Conservation (phyloP, 176 grass and related monocot species). For the Aegilops tauschii region DNA sequence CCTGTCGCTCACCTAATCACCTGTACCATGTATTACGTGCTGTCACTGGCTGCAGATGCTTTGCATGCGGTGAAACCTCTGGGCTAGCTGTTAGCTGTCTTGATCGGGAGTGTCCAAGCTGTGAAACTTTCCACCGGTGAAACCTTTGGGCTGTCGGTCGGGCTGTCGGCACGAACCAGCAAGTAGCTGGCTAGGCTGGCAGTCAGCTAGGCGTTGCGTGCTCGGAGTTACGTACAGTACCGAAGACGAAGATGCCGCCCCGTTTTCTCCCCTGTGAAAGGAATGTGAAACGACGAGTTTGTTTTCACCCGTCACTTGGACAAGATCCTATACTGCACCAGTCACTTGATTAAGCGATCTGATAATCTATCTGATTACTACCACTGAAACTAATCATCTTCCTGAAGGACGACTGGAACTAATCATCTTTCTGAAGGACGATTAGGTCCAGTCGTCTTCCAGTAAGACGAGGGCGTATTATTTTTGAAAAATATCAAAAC, state of each 20-base stretch:
- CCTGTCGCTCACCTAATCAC: too few relatives aligned
- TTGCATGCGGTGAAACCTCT: background rate
- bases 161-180: background rate
- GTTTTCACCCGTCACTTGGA: slow-evolving; percentile 30
- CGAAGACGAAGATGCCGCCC: background rate
- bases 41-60: background rate
- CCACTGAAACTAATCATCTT: too few relatives aligned
- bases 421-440: too few relatives aligned
- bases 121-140: background rate
- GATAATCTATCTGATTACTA: background rate
- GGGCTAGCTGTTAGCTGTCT: background rate
- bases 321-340: slow-evolving; percentile 5
- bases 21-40: too few relatives aligned
- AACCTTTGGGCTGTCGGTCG: background rate
- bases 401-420: too few relatives aligned
- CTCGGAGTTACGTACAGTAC: background rate
- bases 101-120: background rate
- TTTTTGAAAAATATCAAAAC: too few relatives aligned
- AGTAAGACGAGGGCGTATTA: too few relatives aligned
- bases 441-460: too few relatives aligned
- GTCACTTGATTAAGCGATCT: background rate
- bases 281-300: slow-evolving; percentile 9
- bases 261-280: slow-evolving; percentile 9
- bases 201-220: background rate
- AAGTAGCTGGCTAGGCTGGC: too few relatives aligned